Evolutionary conservation across 805 yeast species (phyloP).

Genomic region (Cyberlindnera sargentensis): DNA sequence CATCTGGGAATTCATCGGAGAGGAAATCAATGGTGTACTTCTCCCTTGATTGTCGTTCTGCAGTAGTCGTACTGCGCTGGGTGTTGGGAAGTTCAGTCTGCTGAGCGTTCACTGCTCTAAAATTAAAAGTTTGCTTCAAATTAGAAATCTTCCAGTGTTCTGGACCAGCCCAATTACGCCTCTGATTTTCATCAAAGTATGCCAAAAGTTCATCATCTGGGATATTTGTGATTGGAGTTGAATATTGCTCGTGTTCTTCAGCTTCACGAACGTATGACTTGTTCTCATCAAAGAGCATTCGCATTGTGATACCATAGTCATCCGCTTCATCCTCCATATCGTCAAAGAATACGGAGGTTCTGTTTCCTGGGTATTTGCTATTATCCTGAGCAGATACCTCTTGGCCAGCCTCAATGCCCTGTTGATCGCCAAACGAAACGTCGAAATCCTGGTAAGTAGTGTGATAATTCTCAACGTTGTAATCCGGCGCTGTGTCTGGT

Average conservation of each 20-base stretch:
- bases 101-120: conserved; percentile 1
- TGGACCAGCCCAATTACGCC: conserved; percentile 80
- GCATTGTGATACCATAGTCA: conserved; percentile 16
- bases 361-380: conserved; percentile 20
- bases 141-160: conserved; percentile 84
- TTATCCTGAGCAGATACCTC: conserved; percentile 7
- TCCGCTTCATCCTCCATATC: conserved; percentile 19
- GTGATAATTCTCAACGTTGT: conserved; percentile 6
- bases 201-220: conserved; percentile 63
- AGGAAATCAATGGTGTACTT: conserved; percentile 37
- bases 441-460: conserved; percentile 9
- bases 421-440: conserved; percentile 9
- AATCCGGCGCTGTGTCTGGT: conserved; percentile 2
- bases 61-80: background rate
- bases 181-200: conserved; percentile 69
- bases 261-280: conserved; percentile 13
- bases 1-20: conserved; percentile 23
- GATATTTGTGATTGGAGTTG: conserved; percentile 20
- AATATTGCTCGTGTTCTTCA: conserved; percentile 14
- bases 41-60: conserved; percentile 24
- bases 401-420: conserved; percentile 1
- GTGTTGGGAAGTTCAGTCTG: background rate
- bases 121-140: conserved; percentile 34
- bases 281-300: conserved; percentile 18
- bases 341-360: conserved; percentile 21